Evolutionary conservation across 2,329 filamentous ascomycete genomes (phyloP).

Genomic region (Botrytis sinoallii): DNA sequence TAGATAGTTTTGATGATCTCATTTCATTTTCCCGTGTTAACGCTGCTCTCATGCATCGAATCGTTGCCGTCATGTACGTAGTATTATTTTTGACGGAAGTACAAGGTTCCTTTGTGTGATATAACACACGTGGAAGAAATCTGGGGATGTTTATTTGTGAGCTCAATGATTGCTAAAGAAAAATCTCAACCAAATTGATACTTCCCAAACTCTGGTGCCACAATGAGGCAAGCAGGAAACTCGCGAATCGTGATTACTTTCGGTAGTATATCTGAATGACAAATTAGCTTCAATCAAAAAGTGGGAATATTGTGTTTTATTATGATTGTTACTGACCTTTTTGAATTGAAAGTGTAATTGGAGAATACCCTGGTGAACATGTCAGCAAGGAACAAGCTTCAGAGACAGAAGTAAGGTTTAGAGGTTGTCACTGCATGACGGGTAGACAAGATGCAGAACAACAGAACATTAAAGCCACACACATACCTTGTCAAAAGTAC

Average conservation of each 20-base stretch:
- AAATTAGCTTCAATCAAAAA: slow-evolving; percentile 28
- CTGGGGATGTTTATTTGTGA: slow-evolving; percentile 28
- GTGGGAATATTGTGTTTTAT: slow-evolving; percentile 4
- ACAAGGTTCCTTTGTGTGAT: slow-evolving; percentile 25
- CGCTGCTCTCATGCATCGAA: slow-evolving; percentile 19
- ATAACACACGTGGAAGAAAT: slow-evolving; percentile 28
- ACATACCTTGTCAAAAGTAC: slow-evolving; percentile 93
- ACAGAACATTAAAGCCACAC: slow-evolving; percentile 10
- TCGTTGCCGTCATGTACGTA: slow-evolving; percentile 20
- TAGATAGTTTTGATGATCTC: slow-evolving; percentile 4
- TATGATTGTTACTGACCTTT: slow-evolving; percentile 59
- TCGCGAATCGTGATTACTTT: slow-evolving; percentile 40
- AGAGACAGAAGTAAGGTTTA: not conserved
- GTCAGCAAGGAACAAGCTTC: slow-evolving; percentile 32
- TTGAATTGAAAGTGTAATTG: slow-evolving; percentile 99
- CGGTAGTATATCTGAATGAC: slow-evolving; percentile 51
- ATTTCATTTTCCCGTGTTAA: slow-evolving; percentile 7
- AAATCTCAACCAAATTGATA: slow-evolving; percentile 27
- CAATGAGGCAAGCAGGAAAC: slow-evolving; percentile 15
- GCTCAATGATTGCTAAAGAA: slow-evolving; percentile 24
- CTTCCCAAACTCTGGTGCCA: slow-evolving; percentile 10
- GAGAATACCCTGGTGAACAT: slow-evolving; percentile 69
- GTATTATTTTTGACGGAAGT: slow-evolving; percentile 21
- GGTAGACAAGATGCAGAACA: not conserved
- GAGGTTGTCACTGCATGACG: slow-evolving; percentile 12